Evolutionary conservation across 2,329 filamentous ascomycete species (phyloP), one percentile per base, ranked within the genome.

Genomic region (Ceratocystis destructans): DNA sequence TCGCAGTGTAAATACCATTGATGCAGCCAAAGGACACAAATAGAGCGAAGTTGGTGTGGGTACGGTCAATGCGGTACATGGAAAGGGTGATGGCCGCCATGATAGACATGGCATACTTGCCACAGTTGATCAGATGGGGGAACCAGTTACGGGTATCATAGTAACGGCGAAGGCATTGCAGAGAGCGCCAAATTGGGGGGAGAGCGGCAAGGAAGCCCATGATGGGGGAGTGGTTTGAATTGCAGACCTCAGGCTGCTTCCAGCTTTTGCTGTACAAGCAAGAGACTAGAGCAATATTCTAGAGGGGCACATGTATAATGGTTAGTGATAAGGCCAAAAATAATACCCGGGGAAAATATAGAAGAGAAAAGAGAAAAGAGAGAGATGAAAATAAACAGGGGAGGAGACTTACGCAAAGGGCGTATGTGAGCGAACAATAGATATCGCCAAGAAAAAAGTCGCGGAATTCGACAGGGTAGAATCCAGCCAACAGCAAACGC

Each of bases 401-500:
- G 25, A 10, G 25, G 6, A 20, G n/a, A 67, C 68, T 62, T 62
- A 69, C 68, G 33, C 67, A 69, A n/a, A 63, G 89, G 17, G 87
- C 83, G 75, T 99, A 99, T 5, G 92, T 96, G 66, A 96, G 80
- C 2, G 94, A 97, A 76, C 93, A 97, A 75, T 96, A 96, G 80
- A 97, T 96, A 74, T 99, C 94, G 64, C 94, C 94, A 0, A 97
- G 82, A 75, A 96, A 97, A 77, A 99, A 97, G 75, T 99, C 94
- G 67, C 92, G 85, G 74, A 97, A 99, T 74, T 97, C 93, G 62
- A 99, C 94, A 1, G 90, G 90, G 72, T 95, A 96, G 22, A 96
- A 74, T 3, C 92, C 92, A 15, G 93, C 90, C 62, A 93, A 82
- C 64, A 95, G 77, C 20, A 97, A 79, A 68, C 94, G 89, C 83